Conservation (phyloP, 78 protist species). For the Reticulomyxa filosa region DNA sequence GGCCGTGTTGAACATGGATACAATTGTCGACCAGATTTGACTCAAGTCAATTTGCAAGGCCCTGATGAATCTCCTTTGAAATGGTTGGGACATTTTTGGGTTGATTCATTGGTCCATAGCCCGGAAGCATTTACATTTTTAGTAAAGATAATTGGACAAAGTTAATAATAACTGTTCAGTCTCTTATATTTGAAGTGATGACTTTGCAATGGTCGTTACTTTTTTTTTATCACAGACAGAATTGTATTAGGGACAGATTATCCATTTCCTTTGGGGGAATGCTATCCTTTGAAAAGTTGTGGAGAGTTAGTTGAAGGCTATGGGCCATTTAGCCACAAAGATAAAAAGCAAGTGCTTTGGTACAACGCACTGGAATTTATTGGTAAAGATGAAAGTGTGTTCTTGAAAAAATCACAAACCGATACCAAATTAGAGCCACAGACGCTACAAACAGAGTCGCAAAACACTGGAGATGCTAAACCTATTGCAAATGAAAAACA, state of each 20-base stretch:
- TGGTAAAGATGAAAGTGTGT: too few relatives aligned
- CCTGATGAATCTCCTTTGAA: background rate
- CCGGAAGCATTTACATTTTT: too few relatives aligned
- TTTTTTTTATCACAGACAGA: background rate
- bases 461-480: too few relatives aligned
- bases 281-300: slow-evolving; percentile 43
- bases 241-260: slow-evolving; percentile 54
- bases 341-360: background rate
- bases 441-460: too few relatives aligned
- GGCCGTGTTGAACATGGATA: slow-evolving; percentile 54
- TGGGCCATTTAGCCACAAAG: background rate
- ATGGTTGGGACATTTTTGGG: slow-evolving; percentile 37
- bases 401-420: too few relatives aligned
- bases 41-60: slow-evolving; percentile 29
- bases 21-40: slow-evolving; percentile 66
- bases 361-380: slow-evolving; percentile 5
- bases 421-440: too few relatives aligned
- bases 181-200: too few relatives aligned
- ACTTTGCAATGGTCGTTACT: background rate
- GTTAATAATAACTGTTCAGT: too few relatives aligned
- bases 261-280: slow-evolving; percentile 61
- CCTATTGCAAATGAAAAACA: too few relatives aligned
- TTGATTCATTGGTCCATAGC: slow-evolving; percentile 66
- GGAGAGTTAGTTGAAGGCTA: background rate
- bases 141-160: too few relatives aligned